Base-by-base conservation (phyloP, 2,329 filamentous ascomycete species). In the Falciphora oryzae region DNA sequence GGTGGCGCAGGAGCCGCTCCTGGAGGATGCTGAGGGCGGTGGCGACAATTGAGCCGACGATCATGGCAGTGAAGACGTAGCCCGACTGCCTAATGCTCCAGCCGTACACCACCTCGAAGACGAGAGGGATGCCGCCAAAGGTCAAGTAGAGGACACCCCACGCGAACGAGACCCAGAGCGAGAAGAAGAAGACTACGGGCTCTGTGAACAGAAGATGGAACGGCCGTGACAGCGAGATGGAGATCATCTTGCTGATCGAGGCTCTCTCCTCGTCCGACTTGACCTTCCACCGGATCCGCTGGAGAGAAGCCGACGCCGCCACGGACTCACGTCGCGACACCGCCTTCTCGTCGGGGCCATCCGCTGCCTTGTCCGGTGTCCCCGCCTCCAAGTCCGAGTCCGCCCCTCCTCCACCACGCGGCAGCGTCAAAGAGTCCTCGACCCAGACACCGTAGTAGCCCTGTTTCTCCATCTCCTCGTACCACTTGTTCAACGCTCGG, bases 81-180 rank as follows among this genome's bases (percentile, higher is more conserved):
- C 90, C 91, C 1, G 84, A 82, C 73, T 91, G 81, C 67, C 89
- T 81, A 50, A 88, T 77, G 66, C 81, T 83, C 78, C 96, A 94
- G 68, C 79, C 77, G 73, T 94, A 87, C 59, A 85, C 87, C 6
- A 79, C 82, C 28, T 79, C 72, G 75, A 95, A 96, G 29, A 96
- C 87, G 4, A 95, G 82, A 0, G 93, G 91, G 6, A 97, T 85
- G 1, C 91, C 89, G 18, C 86, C 86, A 69, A 97, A 94, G 16
- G 90, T 92, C 25, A 97, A 80, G 74, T 97, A 97, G 0, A 97
- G 83, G 0, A 96, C 85, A 0, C 90, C 92, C 93, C 93, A 97
- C 27, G 89, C 89, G 74, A 97, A 97, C 0, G 91, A 84, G 0
- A 93, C 89, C 93, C 93, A 97, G 0, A 96, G 80, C 0, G 89